Evolutionary conservation across 2,329 filamentous ascomycete species (phyloP).

Genomic region (Fusarium luffae): DNA sequence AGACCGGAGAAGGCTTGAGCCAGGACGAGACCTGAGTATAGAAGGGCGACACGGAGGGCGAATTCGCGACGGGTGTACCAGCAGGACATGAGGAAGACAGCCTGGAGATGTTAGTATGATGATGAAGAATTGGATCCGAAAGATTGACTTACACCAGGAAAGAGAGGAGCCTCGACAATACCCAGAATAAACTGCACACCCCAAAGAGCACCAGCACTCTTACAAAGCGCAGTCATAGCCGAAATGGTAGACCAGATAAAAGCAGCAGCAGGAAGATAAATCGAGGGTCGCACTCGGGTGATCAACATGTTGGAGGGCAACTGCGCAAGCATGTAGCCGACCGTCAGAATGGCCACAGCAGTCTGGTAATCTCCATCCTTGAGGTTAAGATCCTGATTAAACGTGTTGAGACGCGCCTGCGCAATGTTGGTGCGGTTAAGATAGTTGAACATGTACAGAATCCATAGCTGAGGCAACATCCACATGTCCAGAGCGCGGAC

Average conservation of each 20-base stretch:
- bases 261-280: slow-evolving; percentile 24
- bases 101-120: neutral
- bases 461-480: slow-evolving; percentile 39
- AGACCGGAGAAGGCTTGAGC: slow-evolving; percentile 74
- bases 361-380: slow-evolving; percentile 37
- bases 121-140: fast-evolving
- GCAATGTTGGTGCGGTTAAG: slow-evolving; percentile 38
- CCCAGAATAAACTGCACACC: slow-evolving; percentile 32
- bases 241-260: slow-evolving; percentile 32
- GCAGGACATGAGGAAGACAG: slow-evolving; percentile 52
- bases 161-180: slow-evolving; percentile 29
- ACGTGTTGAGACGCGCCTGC: slow-evolving; percentile 29
- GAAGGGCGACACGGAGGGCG: slow-evolving; percentile 67
- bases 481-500: slow-evolving; percentile 29
- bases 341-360: slow-evolving; percentile 31
- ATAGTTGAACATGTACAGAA: slow-evolving; percentile 41
- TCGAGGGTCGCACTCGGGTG: slow-evolving; percentile 24
- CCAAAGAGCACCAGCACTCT: slow-evolving; percentile 25
- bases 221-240: slow-evolving; percentile 27
- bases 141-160: slow-evolving; percentile 26
- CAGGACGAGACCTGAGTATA: slow-evolving; percentile 68
- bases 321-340: slow-evolving; percentile 36
- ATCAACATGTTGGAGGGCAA: slow-evolving; percentile 36
- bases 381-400: slow-evolving; percentile 35
- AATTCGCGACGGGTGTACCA: slow-evolving; percentile 76